Base-by-base conservation (phyloP, 148 eudicot genomes). In the Rheum nobile region DNA sequence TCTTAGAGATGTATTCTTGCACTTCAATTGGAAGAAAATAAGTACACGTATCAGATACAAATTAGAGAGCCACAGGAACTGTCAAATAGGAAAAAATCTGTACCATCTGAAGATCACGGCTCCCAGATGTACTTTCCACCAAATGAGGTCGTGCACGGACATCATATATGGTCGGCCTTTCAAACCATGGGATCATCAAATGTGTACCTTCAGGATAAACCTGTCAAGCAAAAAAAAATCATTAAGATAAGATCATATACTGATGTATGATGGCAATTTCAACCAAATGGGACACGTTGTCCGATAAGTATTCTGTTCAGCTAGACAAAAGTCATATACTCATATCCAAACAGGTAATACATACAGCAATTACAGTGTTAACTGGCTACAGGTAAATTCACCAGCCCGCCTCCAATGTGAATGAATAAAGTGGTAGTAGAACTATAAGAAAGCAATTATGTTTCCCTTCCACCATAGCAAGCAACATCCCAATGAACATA, bases 41-140 rank as follows among this genome's bases (percentile, higher is more conserved):
- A 2, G 35, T 3, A 61, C 31, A 57, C 65, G 7, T 2, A 12
- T 22, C 7, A 4, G 3, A 28, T 61, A 28, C 37, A 61, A 61
- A 28, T 13, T 0, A 29, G 37, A 28, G 35, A 61, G 19, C 8
- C 19, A 12, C 17, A 61, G 8, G 16, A 55, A 61, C 13, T 61
- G 8, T 29, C 67, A 61, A 61, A 37, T 61, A 37, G 17, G 35
- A 61, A 61, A 55, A 70, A 71, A 48, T 35, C 43, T 50, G 67
- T 83, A 94, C 98, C 98, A 94, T 94, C 82, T 94, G 98, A 54
- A 94, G 98, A 74, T 94, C 98, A 83, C 90, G 98, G 72, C 98
- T 94, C 41, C 98, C 98, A 37, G 98, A 88, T 7, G 96, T 91
- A 82, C 98, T 91, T 81, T 94, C 96, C 47, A 90, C 93, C 69